These are phyloP conservation scores for Cryomyces antarcticus DNA, from an alignment of 495 filamentous ascomycete genomes.

Conservation along the genomic window DNA sequence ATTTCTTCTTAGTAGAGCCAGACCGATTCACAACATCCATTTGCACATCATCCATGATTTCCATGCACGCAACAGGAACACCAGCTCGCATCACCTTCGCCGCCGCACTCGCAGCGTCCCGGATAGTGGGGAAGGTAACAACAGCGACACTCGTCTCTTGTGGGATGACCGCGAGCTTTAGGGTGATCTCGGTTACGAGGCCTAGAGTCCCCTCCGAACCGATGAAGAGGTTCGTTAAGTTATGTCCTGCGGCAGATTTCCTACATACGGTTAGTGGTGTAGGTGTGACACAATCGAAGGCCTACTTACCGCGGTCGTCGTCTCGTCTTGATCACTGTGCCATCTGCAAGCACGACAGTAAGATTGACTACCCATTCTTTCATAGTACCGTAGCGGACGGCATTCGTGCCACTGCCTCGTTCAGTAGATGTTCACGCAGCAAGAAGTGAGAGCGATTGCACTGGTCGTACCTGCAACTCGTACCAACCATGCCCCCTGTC, in stretches of 20 bases:
- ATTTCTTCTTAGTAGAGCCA: conserved; percentile 43
- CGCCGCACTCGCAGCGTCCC: conserved; percentile 50
- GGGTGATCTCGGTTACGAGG: conserved; percentile 52
- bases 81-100: conserved; percentile 50
- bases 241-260: conserved; percentile 66
- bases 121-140: conserved; percentile 51
- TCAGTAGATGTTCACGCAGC: not conserved
- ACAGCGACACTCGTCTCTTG: conserved; percentile 57
- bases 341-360: conserved; percentile 62
- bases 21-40: conserved; percentile 60
- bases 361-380: conserved; percentile 72
- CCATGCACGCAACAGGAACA: conserved; percentile 58
- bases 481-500: conserved; percentile 51
- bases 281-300: not conserved
- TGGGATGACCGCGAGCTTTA: conserved; percentile 56
- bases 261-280: conserved; percentile 1
- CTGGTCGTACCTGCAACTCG: conserved; percentile 33
- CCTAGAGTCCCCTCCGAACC: conserved; percentile 65
- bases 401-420: conserved; percentile 40
- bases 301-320: conserved; percentile 32
- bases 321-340: conserved; percentile 57
- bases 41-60: conserved; percentile 69
- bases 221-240: conserved; percentile 56
- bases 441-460: not conserved
- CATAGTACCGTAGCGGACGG: conserved; percentile 68